phyloP scores from a whole-genome alignment of 2,329 filamentous ascomycete genomes.

The Plenodomus biglobosus region DNA sequence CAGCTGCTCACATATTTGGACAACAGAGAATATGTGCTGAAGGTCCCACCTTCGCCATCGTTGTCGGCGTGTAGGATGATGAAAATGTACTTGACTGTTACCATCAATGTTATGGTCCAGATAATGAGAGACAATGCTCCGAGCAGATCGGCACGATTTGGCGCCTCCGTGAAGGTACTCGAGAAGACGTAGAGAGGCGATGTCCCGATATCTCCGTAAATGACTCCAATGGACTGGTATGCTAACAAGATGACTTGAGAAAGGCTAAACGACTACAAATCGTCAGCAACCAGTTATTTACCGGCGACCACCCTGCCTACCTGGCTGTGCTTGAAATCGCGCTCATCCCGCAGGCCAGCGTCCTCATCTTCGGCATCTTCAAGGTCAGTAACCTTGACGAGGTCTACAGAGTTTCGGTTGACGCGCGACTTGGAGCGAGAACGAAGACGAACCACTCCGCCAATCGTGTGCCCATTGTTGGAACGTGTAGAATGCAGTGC shows the following conservation, averaged over 20 bases:
- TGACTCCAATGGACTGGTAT: slow-evolving; percentile 67
- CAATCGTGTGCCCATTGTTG: slow-evolving; percentile 10
- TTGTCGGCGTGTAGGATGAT: slow-evolving; percentile 68
- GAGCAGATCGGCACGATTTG: slow-evolving; percentile 60
- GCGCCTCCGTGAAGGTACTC: slow-evolving; percentile 60
- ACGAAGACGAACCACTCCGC: slow-evolving; percentile 31
- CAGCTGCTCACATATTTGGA: slow-evolving; percentile 52
- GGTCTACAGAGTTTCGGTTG: slow-evolving; percentile 56
- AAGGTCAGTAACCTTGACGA: slow-evolving; percentile 55
- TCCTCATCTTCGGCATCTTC: slow-evolving; percentile 36
- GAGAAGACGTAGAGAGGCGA: slow-evolving; percentile 72
- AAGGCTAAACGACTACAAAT: slow-evolving; percentile 29
- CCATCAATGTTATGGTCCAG: slow-evolving; percentile 69
- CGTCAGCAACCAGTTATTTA: slow-evolving; percentile 11
- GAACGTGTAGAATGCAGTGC: slow-evolving; percentile 10
- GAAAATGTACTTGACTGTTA: slow-evolving; percentile 68
- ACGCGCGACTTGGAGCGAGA: slow-evolving; percentile 19
- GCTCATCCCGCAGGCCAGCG: slow-evolving; percentile 34
- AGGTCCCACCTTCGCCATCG: slow-evolving; percentile 71
- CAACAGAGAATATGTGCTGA: slow-evolving; percentile 66
- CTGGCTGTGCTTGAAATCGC: slow-evolving; percentile 37
- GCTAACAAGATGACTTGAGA: slow-evolving; percentile 43
- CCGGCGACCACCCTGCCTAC: slow-evolving; percentile 11
- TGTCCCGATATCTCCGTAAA: slow-evolving; percentile 69
- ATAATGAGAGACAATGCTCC: slow-evolving; percentile 69